These are phyloP conservation scores for Paracamarosporium sp. DNA, from an alignment of 2,329 filamentous ascomycete genomes.

Conservation along the genomic window DNA sequence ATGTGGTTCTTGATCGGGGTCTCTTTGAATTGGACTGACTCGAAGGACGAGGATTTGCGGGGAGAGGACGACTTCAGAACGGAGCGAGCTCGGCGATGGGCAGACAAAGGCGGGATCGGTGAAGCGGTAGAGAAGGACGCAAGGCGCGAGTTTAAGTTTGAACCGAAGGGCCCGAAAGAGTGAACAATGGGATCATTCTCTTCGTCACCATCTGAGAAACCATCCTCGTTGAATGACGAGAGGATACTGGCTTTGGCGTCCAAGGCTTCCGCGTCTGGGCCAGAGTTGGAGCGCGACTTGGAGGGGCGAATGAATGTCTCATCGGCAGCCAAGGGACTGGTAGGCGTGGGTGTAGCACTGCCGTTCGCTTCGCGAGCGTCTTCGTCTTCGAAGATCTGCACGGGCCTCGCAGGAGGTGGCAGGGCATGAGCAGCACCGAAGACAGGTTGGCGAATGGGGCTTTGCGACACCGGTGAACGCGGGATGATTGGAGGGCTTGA, in stretches of 20 bases:
- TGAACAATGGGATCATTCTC: conserved; percentile 94
- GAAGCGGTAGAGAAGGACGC: conserved; percentile 75
- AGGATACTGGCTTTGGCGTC: conserved; percentile 34
- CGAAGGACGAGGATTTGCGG: conserved; percentile 28
- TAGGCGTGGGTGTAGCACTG: conserved; percentile 20
- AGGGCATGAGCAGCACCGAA: conserved; percentile 47
- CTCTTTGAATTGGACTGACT: conserved; percentile 40
- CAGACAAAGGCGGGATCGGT: conserved; percentile 55
- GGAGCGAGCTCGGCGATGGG: conserved; percentile 33
- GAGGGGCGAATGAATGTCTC: conserved; percentile 39
- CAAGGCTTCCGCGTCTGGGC: conserved; percentile 20
- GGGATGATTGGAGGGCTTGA: conserved; percentile 71
- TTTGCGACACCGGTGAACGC: conserved; percentile 79
- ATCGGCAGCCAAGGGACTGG: conserved; percentile 30
- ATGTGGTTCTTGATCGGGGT: conserved; percentile 78
- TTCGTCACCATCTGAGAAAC: conserved; percentile 78
- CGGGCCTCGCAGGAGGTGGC: conserved; percentile 26
- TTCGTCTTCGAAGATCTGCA: conserved; percentile 46
- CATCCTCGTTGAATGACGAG: conserved; percentile 55
- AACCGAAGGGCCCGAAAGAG: conserved; percentile 89
- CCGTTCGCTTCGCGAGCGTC: conserved; percentile 22
- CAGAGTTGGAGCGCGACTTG: conserved; percentile 28
- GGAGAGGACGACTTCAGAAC: conserved; percentile 39
- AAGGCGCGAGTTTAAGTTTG: conserved; percentile 81
- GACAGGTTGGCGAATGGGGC: conserved; percentile 59